These are phyloP conservation scores for Ordospora colligata DNA, from an alignment of 371 early-diverging fungal species.

Conservation along the genomic window DNA sequence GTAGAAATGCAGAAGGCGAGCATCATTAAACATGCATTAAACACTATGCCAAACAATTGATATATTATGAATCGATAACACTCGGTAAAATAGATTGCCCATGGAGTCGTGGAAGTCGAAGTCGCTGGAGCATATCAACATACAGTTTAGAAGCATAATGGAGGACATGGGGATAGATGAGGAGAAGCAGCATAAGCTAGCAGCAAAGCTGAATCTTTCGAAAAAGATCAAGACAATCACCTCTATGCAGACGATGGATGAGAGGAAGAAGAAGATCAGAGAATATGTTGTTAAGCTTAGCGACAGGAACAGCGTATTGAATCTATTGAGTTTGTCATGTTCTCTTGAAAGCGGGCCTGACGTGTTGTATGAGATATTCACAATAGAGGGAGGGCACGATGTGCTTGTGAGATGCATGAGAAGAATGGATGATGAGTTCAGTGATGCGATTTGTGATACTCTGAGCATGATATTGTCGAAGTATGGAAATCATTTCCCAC, in stretches of 20 bases:
- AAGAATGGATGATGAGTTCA: conserved; percentile 4
- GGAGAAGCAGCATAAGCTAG: conserved; percentile 15
- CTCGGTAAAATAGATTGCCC: neutral
- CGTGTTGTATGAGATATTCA: conserved; percentile 9
- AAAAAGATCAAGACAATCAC: conserved; percentile 38
- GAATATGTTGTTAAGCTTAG: conserved; percentile 12
- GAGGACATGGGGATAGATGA: conserved; percentile 21
- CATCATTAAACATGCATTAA: too few species aligned
- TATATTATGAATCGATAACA: neutral
- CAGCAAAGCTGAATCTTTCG: conserved; percentile 11
- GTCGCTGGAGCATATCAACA: conserved; percentile 29
- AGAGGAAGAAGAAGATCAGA: conserved; percentile 30
- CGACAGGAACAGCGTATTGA: conserved; percentile 16
- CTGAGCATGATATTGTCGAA: neutral
- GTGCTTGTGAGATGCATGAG: conserved; percentile 18
- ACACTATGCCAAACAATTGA: too few species aligned
- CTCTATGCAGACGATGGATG: conserved; percentile 16
- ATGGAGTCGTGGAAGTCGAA: conserved; percentile 20
- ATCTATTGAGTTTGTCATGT: conserved; percentile 8
- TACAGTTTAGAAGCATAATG: conserved; percentile 22
- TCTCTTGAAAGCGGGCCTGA: neutral
- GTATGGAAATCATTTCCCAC: conserved; percentile 4
- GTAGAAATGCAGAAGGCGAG: too few species aligned
- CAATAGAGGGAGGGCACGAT: neutral
- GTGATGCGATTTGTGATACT: neutral